phyloP scores from a whole-genome alignment of 305 asterid genomes.

The Solanum hybrid region DNA sequence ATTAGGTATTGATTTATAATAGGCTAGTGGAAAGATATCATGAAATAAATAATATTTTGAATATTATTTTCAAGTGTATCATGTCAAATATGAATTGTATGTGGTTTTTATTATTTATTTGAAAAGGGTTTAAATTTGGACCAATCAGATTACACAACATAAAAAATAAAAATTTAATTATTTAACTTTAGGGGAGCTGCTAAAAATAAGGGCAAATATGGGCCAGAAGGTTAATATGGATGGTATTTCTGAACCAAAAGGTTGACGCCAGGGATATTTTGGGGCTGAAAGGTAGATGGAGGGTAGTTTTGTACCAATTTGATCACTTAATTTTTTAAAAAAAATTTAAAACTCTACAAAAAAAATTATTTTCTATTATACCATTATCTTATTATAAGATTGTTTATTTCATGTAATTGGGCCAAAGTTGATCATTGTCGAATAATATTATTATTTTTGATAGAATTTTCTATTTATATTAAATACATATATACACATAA shows the following conservation, averaged over 20 bases:
- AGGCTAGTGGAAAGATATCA: not conserved
- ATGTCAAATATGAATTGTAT: not conserved
- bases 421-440: too few species aligned
- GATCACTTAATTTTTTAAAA: too few species aligned
- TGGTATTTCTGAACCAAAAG: not conserved
- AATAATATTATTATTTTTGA: too few species aligned
- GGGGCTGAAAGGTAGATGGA: not conserved
- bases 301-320: not conserved
- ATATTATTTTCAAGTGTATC: not conserved
- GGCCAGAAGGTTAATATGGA: not conserved
- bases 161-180: too few species aligned
- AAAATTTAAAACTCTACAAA: too few species aligned
- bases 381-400: too few species aligned
- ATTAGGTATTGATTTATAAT: not conserved
- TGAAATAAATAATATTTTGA: too few species aligned
- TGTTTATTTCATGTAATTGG: too few species aligned
- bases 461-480: too few species aligned
- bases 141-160: not conserved
- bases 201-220: not conserved
- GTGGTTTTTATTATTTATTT: too few species aligned
- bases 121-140: not conserved
- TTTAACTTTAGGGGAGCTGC: not conserved
- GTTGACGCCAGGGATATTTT: not conserved
- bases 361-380: too few species aligned
- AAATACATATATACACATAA: too few species aligned